Percentiles rank a stretch among this genome's conserved stretches.
These are phyloP conservation scores for Saposhnikovia divaricata DNA, from an alignment of 129 eudicot genomes.

Conservation along the genomic window DNA sequence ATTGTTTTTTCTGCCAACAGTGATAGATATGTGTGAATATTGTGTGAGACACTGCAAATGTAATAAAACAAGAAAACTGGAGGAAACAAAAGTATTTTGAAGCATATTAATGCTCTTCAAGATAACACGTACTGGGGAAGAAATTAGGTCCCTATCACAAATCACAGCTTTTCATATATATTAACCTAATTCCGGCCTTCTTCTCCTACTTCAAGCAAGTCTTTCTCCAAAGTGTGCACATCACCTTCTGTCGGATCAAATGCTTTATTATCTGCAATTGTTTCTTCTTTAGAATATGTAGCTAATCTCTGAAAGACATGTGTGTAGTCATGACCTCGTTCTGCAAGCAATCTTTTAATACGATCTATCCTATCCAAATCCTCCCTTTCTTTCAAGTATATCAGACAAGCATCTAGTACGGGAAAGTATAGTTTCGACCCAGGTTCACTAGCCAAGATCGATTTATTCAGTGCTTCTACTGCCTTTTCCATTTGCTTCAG, in stretches of 20 bases:
- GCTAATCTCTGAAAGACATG: constrained; percentile 3
- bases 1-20: not conserved
- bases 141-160: not conserved
- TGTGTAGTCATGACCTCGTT: constrained; percentile 22
- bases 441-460: constrained; percentile 20
- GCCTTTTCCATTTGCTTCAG: constrained; percentile 39
- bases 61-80: not conserved
- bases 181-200: not conserved
- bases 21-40: not conserved
- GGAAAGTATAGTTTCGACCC: constrained; percentile 26
- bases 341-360: constrained; percentile 23
- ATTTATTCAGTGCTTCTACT: constrained; percentile 34
- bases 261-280: not conserved
- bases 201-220: not conserved
- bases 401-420: constrained; percentile 30
- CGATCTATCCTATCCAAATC: constrained; percentile 21
- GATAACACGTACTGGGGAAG: not conserved
- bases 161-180: not conserved
- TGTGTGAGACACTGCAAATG: not conserved
- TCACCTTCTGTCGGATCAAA: not conserved
- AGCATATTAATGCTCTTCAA: not conserved
- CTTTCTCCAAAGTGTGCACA: not conserved
- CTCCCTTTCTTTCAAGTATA: constrained; percentile 31
- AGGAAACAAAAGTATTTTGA: not conserved
- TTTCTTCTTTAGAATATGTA: not conserved